Conservation (phyloP, 371 early-diverging fungal species). For the Mortierella sp. region DNA sequence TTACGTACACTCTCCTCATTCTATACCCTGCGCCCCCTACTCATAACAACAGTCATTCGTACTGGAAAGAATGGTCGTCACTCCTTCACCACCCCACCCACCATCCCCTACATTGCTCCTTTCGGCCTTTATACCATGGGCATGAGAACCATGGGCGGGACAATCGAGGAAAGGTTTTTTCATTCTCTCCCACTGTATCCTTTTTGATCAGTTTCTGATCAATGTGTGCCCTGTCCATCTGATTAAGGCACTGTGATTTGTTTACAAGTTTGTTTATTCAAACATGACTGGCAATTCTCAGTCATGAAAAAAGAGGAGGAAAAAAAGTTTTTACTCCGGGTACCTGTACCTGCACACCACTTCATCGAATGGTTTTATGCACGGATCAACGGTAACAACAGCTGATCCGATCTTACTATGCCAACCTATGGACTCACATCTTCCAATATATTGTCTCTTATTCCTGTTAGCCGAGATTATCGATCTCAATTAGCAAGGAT, state of each 20-base stretch:
- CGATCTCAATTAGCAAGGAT: slow-evolving; percentile 44
- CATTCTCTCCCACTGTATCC: not conserved
- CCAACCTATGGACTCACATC: not conserved
- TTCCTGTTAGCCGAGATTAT: slow-evolving; percentile 59
- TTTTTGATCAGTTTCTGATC: slow-evolving; percentile 10
- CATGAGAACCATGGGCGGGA: not conserved
- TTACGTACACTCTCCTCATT: slow-evolving; percentile 2
- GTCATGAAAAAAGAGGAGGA: not conserved
- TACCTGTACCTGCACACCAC: no score
- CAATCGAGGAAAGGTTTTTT: not conserved
- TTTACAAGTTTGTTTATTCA: slow-evolving; percentile 35
- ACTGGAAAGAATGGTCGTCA: no score
- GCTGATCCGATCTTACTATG: no score
- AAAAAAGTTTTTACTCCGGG: not conserved
- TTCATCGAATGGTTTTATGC: no score
- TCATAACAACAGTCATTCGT: not conserved
- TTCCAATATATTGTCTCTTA: not conserved
- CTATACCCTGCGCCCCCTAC: not conserved
- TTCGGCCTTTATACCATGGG: not conserved
- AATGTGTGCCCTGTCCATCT: not conserved
- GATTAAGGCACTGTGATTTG: slow-evolving; percentile 25
- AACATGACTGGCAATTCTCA: slow-evolving; percentile 36
- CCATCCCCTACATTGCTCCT: not conserved
- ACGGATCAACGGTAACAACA: no score
- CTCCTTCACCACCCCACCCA: not conserved